Evolutionary conservation across 805 yeast genomes (phyloP), one percentile per base, ranked within the genome.

Genomic region (Cyberlindnera mississippiensis): DNA sequence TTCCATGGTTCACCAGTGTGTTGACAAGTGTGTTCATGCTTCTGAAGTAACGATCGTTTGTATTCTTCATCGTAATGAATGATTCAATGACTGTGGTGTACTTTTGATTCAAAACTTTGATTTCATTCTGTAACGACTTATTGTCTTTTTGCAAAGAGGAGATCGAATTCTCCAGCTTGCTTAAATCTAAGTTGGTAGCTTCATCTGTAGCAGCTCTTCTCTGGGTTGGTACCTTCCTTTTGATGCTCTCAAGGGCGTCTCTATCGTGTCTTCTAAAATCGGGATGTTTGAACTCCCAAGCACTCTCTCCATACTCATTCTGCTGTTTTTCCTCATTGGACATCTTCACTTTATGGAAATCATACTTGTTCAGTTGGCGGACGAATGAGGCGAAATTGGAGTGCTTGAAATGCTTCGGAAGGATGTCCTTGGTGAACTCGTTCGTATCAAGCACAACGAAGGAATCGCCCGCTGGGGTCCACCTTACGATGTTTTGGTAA

Each of bases 251-350:
- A 29, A 95, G 70, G 10, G 87, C 79, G n/a, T 79, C 83, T 41
- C 77, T 72, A 57, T 87, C 87, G 61, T 85, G 82, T 27, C 77
- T 76, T 50, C 76, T 76, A 63, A 93, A 93, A 50, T 80, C 87
- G 0, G 96, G 95, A 62, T 93, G 98, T 58, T 81, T 80, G 68
- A 93, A 91, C 61, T 91, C 97, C 97, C 98, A 91, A 16, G 90
- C 80, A 61, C 82, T 78, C 42, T 82, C 88, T 30, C 89, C 85
- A 55, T 80, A 80, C 44, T 78, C 78, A 22, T 66, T 63, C 37
- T 59, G 59, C 38, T 68, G 73, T 53, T 73, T 75, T 46, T 78
- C 85, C 51, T 80, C 89, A 44, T 71, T 76, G 31, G 85, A 69
- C 35, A 78, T 71, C 59, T 91, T 86, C 34, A 93, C 95, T 66